A percentile compares a stretch with the other conserved stretches of the same genome.
Evolutionary conservation across 345 rosid species (phyloP).

Genomic region (Bretschneidera sinensis): DNA sequence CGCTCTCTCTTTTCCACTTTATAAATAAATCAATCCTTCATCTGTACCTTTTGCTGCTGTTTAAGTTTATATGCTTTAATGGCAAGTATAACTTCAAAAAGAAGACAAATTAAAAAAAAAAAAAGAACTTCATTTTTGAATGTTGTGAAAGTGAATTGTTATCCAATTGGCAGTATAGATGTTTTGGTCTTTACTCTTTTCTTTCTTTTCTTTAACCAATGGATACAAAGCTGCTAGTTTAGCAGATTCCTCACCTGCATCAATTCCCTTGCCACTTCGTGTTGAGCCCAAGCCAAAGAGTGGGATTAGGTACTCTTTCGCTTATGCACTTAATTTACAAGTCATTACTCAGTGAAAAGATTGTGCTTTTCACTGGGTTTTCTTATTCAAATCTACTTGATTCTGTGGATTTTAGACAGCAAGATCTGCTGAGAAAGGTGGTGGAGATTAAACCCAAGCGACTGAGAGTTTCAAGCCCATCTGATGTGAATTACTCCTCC

Average conservation of each 20-base stretch:
- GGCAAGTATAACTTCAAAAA: too few species aligned
- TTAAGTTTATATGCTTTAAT: too few species aligned
- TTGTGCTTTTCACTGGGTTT: not conserved
- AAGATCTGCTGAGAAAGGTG: slow-evolving; percentile 79
- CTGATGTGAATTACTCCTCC: slow-evolving; percentile 25
- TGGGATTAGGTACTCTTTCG: slow-evolving; percentile 68
- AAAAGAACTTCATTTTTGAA: too few species aligned
- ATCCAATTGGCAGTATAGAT: not conserved
- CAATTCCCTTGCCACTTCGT: slow-evolving; percentile 80
- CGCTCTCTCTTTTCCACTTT: too few species aligned
- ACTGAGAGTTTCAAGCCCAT: slow-evolving; percentile 34
- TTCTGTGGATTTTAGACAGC: slow-evolving; percentile 51
- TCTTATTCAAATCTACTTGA: not conserved
- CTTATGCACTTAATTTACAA: not conserved
- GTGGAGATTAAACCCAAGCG: slow-evolving; percentile 85
- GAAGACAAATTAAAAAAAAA: too few species aligned
- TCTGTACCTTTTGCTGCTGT: not conserved
- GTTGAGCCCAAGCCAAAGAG: slow-evolving; percentile 96
- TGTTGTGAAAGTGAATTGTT: too few species aligned
- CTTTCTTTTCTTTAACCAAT: slow-evolving; percentile 43
- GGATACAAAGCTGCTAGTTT: slow-evolving; percentile 81
- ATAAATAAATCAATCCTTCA: not conserved
- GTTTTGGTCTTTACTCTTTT: not conserved
- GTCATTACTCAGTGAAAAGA: not conserved
- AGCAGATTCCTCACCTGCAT: slow-evolving; percentile 84